Percentiles rank a stretch among this genome's conserved stretches.
Evolutionary conservation across 2,329 filamentous ascomycete species (phyloP).

Genomic region (Ophiostoma ips): DNA sequence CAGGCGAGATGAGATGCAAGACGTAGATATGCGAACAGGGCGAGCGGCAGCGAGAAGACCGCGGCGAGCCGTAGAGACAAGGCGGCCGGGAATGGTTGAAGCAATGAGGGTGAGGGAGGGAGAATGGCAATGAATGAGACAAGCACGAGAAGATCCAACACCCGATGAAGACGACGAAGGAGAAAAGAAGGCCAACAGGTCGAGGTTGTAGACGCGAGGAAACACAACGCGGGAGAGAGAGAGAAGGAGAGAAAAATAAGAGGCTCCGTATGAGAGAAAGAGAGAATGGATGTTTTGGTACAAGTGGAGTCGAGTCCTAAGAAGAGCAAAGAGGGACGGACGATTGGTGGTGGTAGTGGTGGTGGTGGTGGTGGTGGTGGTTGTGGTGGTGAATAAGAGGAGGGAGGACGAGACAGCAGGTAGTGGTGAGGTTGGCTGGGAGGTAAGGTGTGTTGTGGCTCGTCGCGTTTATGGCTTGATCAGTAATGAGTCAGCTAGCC

Average conservation of each 20-base stretch:
- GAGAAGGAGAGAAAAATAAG: slow-evolving; percentile 3
- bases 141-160: not conserved
- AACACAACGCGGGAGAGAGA: not conserved
- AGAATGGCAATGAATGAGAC: not conserved
- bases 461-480: not conserved
- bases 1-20: not conserved
- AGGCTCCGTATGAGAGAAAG: slow-evolving; percentile 14
- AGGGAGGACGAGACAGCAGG: slow-evolving; percentile 3
- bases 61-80: no score
- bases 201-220: not conserved
- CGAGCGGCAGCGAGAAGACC: no score
- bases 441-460: not conserved
- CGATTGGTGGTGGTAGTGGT: not conserved
- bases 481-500: not conserved
- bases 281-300: slow-evolving; percentile 16
- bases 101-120: not conserved
- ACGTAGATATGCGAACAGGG: no score
- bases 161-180: not conserved
- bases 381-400: slow-evolving; percentile 6
- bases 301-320: slow-evolving; percentile 13
- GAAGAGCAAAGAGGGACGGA: slow-evolving; percentile 2
- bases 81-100: not conserved
- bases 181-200: not conserved
- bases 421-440: not conserved
- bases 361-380: not conserved